Evolutionary conservation across 1,139 yeast species (phyloP), one percentile per base, ranked within the genome.

Genomic region (Barnettozyma hawaiiensis): DNA sequence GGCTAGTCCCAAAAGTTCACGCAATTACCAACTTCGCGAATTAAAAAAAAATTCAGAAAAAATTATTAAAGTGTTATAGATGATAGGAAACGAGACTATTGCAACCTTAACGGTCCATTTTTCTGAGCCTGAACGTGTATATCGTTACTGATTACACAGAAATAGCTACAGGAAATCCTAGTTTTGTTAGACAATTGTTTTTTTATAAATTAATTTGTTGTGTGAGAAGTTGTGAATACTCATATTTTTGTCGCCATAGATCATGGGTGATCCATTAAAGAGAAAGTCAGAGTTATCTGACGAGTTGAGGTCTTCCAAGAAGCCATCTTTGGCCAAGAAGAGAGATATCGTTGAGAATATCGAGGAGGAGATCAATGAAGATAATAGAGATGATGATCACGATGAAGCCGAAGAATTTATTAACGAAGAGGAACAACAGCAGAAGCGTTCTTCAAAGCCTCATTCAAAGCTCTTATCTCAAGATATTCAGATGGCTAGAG

Each of bases 401-500:
- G 42, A 39, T 19, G 35, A 21, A 27, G 37, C 39, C 7, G 41
- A 22, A 3, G 35, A 35, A 16, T 51, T 36, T 42, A 43, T 26
- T 26, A 16, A 47, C 10, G 46, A 39, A 22, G 41, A 19, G 19
- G 24, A 37, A 10, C 41, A 41, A 8, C 36, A 15, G n/a, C 52
- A 19, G 8, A 7, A 37, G n/a, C 49, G 39, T 48, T 54, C 11
- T 50, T 44, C 35, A 44, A 53, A 40, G 8, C 47, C 48, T 39
- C 37, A 33, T 27, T 47, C 40, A 20, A 46, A 47, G 10, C 63
- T 80, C 28, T 71, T 87, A 0, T 86, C 96, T 1, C 92, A 86
- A 55, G 96, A 92, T 46, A 79, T 90, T 37, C 96, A 90, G 58
- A 73, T 85, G 3, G 96, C 97, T 0, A 73, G 96, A 55, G 97